Base-by-base conservation (phyloP, 768 basidiomycete genomes). In the Tubosaeta sp. region DNA sequence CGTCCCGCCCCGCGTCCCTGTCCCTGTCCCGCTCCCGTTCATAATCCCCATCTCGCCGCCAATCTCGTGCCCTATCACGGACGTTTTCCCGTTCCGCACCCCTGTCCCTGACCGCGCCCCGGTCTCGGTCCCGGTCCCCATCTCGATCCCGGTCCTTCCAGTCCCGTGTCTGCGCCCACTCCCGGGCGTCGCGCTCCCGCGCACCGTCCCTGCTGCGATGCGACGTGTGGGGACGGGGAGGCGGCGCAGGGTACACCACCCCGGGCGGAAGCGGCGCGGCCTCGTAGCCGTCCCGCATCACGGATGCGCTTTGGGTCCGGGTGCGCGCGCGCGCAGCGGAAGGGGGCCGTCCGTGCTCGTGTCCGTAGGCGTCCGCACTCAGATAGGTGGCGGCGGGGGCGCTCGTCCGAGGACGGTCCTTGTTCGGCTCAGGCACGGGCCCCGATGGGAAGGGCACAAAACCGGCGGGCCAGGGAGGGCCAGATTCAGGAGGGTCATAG, bases 171-270 rank as follows among this genome's bases (percentile, higher is more conserved):
- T 42, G 13, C 11, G 26, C 48, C n/a, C 41, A 3, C 1, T 38
- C 50, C 16, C 35, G 12, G 5, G 9, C 29, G 29, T 29, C 29
- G 6, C 29, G 6, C 9, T 35, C 33, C 12, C 27, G 39, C 12
- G 19, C 22, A 5, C 32, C 22, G 0, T 59, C 57, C 17, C 48
- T 34, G 11, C 17, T 45, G 41, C 39, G 44, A 48, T 69, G 67
- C 0, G 69, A 65, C 33, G 66, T 64, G 2, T 52, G 55, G 4
- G 59, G 55, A 13, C 69, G 66, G 1, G 27, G 8, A 1, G 67
- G 69, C 6, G 69, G 56, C 2, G 51, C 62, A 1, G 67, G 67
- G 34, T 68, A 68, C 46, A 34, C 51, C 48, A 68, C 37, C 3
- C 67, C 69, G 4, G 43, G 48, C 3, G 67, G 67, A 19, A 68